Percentiles rank a stretch among this genome's conserved stretches.
phyloP scores from a whole-genome alignment of 345 rosid genomes.

The Euphorbia lathyris region DNA sequence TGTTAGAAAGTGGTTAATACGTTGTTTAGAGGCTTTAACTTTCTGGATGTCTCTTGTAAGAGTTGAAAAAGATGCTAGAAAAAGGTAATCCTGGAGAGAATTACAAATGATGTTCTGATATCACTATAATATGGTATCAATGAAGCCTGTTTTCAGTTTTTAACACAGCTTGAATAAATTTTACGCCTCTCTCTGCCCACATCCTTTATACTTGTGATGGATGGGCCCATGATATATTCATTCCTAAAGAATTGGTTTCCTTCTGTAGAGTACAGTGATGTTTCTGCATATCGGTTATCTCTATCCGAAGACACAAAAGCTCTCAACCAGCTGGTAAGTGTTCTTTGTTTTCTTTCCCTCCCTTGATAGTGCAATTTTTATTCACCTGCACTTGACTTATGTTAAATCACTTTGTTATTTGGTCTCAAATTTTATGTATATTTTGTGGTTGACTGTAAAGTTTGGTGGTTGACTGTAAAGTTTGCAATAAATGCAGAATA shows the following conservation, averaged over 20 bases:
- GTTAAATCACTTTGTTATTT: neutral
- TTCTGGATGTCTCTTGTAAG: neutral
- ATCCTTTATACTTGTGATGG: neutral
- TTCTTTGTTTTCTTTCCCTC: slow-evolving; percentile 6
- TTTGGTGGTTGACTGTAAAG: slow-evolving; percentile 9
- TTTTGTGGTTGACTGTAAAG: no score
- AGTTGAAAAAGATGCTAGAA: neutral
- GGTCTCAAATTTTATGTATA: neutral
- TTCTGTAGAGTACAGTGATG: slow-evolving; percentile 83
- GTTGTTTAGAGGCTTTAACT: neutral
- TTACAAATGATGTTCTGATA: neutral
- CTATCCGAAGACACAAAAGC: slow-evolving; percentile 98
- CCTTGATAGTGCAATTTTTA: slow-evolving; percentile 3
- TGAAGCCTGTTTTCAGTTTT: neutral
- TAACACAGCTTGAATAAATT: neutral
- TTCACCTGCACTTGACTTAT: neutral
- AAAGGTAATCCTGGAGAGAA: neutral
- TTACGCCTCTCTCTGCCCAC: neutral
- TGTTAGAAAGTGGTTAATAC: neutral
- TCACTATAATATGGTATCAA: neutral
- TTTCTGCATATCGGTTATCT: slow-evolving; percentile 83
- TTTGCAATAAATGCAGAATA: slow-evolving; percentile 52
- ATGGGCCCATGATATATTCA: neutral
- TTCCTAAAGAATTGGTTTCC: slow-evolving; percentile 2
- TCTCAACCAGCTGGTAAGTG: slow-evolving; percentile 84